Evolutionary conservation across 176 grass and related monocot genomes (phyloP).

Genomic region (Aegilops longissima): DNA sequence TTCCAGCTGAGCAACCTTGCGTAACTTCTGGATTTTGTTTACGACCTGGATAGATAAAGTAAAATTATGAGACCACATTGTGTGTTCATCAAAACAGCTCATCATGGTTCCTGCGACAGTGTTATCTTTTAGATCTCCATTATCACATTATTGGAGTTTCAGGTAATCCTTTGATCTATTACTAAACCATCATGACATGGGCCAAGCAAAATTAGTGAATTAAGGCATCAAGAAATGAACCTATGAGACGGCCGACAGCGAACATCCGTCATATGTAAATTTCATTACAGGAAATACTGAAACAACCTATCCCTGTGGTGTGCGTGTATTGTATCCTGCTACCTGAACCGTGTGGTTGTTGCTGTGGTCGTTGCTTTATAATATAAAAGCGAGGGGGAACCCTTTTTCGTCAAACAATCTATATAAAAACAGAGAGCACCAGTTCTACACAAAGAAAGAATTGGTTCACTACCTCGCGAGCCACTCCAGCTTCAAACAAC

Average conservation of each 20-base stretch:
- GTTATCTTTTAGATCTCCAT: not conserved
- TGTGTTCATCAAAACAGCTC: not conserved
- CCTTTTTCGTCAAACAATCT: not conserved
- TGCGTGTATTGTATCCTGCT: too few relatives aligned
- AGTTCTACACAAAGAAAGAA: not conserved
- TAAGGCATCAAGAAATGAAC: not conserved
- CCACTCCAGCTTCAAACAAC: conserved; percentile 92
- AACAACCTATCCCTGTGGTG: not conserved
- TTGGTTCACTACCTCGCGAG: conserved; percentile 70
- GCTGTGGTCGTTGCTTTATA: too few relatives aligned
- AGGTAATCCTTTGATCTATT: not conserved
- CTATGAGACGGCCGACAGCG: not conserved
- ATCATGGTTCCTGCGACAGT: not conserved
- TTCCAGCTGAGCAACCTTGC: conserved; percentile 78
- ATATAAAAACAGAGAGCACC: not conserved
- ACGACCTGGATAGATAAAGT: conserved; percentile 58
- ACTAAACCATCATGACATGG: not conserved
- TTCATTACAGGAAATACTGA: not conserved
- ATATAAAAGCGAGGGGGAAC: too few relatives aligned
- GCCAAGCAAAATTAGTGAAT: not conserved
- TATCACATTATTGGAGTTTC: not conserved
- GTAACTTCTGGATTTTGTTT: conserved; percentile 82
- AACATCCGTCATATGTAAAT: not conserved
- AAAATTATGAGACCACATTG: not conserved
- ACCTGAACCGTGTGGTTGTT: too few relatives aligned